Percentiles rank a stretch among this genome's conserved stretches.
These are phyloP conservation scores for Suillus decipiens DNA, from an alignment of 768 basidiomycete species.

Conservation along the genomic window DNA sequence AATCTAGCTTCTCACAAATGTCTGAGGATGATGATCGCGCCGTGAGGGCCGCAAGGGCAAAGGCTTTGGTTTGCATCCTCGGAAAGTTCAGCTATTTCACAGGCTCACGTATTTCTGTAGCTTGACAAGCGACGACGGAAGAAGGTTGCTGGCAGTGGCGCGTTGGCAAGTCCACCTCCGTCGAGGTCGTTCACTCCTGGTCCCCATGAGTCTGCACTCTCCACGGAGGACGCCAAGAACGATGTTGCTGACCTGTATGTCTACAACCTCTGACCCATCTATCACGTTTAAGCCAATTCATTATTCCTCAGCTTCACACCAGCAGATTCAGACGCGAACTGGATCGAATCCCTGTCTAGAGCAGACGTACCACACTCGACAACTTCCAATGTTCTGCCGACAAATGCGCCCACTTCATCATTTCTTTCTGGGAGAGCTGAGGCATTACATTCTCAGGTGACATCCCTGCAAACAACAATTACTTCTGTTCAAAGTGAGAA, in stretches of 20 bases:
- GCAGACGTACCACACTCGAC: constrained; percentile 32
- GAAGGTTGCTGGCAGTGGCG: constrained; percentile 50
- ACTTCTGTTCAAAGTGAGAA: constrained; percentile 3
- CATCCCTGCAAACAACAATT: neutral
- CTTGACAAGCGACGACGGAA: constrained; percentile 82
- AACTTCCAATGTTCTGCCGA: constrained; percentile 37
- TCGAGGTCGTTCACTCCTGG: constrained; percentile 57
- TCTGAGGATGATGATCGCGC: constrained; percentile 77
- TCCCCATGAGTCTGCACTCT: constrained; percentile 38
- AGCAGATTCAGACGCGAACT: constrained; percentile 47
- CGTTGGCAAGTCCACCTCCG: constrained; percentile 45
- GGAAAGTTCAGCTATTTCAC: constrained; percentile 4
- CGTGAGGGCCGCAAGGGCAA: constrained; percentile 80
- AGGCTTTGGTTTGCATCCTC: constrained; percentile 64
- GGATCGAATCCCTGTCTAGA: constrained; percentile 63
- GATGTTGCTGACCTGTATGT: constrained; percentile 71
- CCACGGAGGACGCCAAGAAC: constrained; percentile 44
- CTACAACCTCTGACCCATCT: constrained; percentile 17
- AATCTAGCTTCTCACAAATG: constrained; percentile 37
- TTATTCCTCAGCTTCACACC: constrained; percentile 44
- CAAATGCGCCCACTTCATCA: constrained; percentile 24
- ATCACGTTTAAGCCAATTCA: constrained; percentile 8
- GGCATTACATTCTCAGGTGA: neutral
- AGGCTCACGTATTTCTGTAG: constrained; percentile 38
- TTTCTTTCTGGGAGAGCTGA: constrained; percentile 10